phyloP scores from a whole-genome alignment of 1,284 basidiomycete species.

The Moniliophthora roreri region DNA sequence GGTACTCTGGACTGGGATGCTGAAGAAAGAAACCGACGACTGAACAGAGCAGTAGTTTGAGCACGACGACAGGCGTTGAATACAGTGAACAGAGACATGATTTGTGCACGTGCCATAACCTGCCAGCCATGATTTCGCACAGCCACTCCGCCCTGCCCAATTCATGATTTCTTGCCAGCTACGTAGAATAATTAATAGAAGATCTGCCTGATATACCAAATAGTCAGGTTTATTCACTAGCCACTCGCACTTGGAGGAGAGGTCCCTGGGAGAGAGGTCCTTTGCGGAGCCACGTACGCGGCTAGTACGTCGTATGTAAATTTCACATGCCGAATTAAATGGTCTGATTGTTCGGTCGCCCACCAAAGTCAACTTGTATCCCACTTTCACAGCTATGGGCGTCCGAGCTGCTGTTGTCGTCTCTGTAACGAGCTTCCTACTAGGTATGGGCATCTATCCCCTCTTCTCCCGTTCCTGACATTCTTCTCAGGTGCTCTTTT shows the following conservation, averaged over 20 bases:
- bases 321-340: constrained; percentile 7
- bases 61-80: not conserved
- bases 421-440: constrained; percentile 74
- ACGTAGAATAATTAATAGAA: too few relatives aligned
- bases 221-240: too few relatives aligned
- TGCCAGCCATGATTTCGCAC: too few relatives aligned
- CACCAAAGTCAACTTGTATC: constrained; percentile 7
- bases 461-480: constrained; percentile 1
- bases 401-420: constrained; percentile 70
- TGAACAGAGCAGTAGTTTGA: not conserved
- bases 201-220: too few relatives aligned
- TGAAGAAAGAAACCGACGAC: constrained; percentile 2
- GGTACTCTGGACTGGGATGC: constrained; percentile 26
- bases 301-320: too few relatives aligned
- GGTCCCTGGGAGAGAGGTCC: not conserved
- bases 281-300: not conserved
- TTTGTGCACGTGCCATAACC: too few relatives aligned
- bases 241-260: constrained; percentile 3
- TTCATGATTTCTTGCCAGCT: too few relatives aligned
- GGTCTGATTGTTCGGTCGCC: not conserved
- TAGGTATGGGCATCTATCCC: constrained; percentile 49
- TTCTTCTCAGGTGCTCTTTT: constrained; percentile 63
- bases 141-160: too few relatives aligned
- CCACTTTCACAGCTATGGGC: constrained; percentile 42
- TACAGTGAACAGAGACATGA: not conserved